Evolutionary conservation across 495 filamentous ascomycete genomes (phyloP).

Genomic region (Geopyxis carbonaria): DNA sequence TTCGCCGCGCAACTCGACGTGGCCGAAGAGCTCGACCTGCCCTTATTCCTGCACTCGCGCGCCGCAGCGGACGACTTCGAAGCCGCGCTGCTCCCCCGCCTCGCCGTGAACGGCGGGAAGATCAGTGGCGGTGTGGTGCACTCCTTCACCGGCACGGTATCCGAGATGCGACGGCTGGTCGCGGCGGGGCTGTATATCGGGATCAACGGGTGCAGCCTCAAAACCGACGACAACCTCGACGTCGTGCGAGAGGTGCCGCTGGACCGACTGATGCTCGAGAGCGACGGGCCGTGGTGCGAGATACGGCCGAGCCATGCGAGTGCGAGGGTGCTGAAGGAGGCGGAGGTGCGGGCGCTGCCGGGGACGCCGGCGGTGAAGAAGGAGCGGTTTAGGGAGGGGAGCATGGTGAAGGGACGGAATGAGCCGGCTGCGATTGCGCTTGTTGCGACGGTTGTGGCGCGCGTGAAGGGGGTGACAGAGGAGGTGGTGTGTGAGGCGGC

Average conservation of each 20-base stretch:
- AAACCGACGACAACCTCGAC: slow-evolving; percentile 72
- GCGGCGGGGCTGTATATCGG: slow-evolving; percentile 66
- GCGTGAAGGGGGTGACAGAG: slow-evolving; percentile 57
- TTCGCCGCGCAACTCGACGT: slow-evolving; percentile 67
- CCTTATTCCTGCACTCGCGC: slow-evolving; percentile 78
- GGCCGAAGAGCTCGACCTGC: slow-evolving; percentile 59
- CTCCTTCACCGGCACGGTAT: slow-evolving; percentile 70
- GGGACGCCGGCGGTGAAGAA: slow-evolving; percentile 51
- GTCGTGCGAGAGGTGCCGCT: slow-evolving; percentile 63
- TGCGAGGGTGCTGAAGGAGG: slow-evolving; percentile 36
- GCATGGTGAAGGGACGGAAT: slow-evolving; percentile 81
- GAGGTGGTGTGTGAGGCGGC: slow-evolving; percentile 74
- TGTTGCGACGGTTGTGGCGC: slow-evolving; percentile 74
- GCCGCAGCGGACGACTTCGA: slow-evolving; percentile 75
- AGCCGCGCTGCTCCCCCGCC: slow-evolving; percentile 35
- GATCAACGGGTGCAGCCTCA: slow-evolving; percentile 82
- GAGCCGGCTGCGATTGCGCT: slow-evolving; percentile 69
- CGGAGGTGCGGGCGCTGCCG: slow-evolving; percentile 1
- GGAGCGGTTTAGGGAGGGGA: slow-evolving; percentile 71
- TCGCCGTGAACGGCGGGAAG: slow-evolving; percentile 22
- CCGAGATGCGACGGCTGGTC: slow-evolving; percentile 63
- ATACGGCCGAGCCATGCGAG: slow-evolving; percentile 48
- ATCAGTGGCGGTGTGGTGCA: slow-evolving; percentile 62
- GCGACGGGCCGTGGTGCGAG: slow-evolving; percentile 82
- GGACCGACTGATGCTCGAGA: slow-evolving; percentile 69